Percentiles rank a stretch among this genome's conserved stretches.
Evolutionary conservation across 2,329 filamentous ascomycete genomes (phyloP).

Genomic region (Aspergillus sp.): DNA sequence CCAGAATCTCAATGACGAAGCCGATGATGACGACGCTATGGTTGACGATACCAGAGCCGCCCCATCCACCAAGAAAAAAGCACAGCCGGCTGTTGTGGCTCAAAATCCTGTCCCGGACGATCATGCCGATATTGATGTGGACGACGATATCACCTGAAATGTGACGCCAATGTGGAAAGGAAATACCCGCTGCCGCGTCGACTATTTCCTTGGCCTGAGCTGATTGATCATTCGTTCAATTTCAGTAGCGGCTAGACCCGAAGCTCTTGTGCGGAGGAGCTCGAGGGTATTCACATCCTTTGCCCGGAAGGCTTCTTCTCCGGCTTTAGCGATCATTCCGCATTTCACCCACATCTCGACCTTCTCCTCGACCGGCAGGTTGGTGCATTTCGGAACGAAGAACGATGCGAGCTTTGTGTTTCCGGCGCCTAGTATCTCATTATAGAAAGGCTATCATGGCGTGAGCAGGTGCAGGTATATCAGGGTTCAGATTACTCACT

Average conservation of each 20-base stretch:
- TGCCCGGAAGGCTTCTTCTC: conserved; percentile 81
- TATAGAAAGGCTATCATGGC: conserved; percentile 76
- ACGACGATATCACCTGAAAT: conserved; percentile 46
- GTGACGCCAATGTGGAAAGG: conserved; percentile 6
- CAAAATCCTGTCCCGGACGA: conserved; percentile 23
- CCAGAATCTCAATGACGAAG: conserved; percentile 45
- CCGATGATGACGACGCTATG: conserved; percentile 35
- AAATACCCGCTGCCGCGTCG: conserved; percentile 13
- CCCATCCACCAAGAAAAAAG: conserved; percentile 16
- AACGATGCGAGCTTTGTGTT: conserved; percentile 80
- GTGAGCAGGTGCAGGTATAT: conserved; percentile 27
- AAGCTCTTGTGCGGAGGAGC: conserved; percentile 70
- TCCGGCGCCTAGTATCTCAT: conserved; percentile 81
- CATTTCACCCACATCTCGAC: conserved; percentile 97
- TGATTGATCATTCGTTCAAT: conserved; percentile 75
- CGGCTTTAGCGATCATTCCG: conserved; percentile 82
- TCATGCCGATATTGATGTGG: conserved; percentile 33
- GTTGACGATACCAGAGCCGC: conserved; percentile 27
- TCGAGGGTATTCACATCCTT: conserved; percentile 77
- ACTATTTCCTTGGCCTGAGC: conserved; percentile 45
- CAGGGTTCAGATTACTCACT: conserved; percentile 52
- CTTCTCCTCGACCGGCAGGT: conserved; percentile 64
- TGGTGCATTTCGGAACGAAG: conserved; percentile 86
- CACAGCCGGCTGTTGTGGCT: conserved; percentile 11
- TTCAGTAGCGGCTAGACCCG: conserved; percentile 68